Base-by-base conservation (phyloP, 2,329 filamentous ascomycete genomes). In the Penicillium sp. region DNA sequence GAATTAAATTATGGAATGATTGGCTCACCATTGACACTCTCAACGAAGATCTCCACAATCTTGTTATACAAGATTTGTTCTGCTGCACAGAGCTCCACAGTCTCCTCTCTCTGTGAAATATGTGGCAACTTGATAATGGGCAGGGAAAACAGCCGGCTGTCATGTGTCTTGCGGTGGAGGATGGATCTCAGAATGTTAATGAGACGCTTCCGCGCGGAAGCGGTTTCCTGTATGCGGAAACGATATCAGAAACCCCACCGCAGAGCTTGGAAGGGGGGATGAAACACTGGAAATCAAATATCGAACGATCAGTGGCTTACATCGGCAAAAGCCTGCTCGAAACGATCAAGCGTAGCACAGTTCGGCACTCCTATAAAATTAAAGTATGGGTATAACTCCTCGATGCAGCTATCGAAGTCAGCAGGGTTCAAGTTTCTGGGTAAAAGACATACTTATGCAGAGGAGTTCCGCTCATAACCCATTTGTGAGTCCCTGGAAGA, bases 161-260 rank as follows among this genome's bases (percentile, higher is more conserved):
- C 70, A 68, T 87, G 83, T 0, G 84, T 86, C 6, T 84, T 77
- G 5, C 85, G 77, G 16, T 84, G 77, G 80, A 87, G 83, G 54
- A 84, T 79, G 4, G 66, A 60, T 50, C 68, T 62, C 3, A 78
- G 60, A 4, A 73, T 58, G 24, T 69, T 72, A 3, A 64, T 53
- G 0, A 78, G 63, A 11, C 73, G 67, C 31, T 64, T 31, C 16
- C 62, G 56, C 1, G 61, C 61, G 7, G 53, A 3, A 0, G 66
- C 59, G 19, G 60, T 58, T 19, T 59, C 60, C 63, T 69, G 50
- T 11, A 35, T 60, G 27, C 19, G 18, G 35, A 49, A 24, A 47
- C 9, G 44, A 11, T 0, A n/a, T 55, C 36, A 63, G 50, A 9
- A 39, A 55, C 3, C n/a, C n/a, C 19, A 16, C 13, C 2, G 2